phyloP scores from a whole-genome alignment of 805 yeast genomes.

The Torulaspora franciscae region DNA sequence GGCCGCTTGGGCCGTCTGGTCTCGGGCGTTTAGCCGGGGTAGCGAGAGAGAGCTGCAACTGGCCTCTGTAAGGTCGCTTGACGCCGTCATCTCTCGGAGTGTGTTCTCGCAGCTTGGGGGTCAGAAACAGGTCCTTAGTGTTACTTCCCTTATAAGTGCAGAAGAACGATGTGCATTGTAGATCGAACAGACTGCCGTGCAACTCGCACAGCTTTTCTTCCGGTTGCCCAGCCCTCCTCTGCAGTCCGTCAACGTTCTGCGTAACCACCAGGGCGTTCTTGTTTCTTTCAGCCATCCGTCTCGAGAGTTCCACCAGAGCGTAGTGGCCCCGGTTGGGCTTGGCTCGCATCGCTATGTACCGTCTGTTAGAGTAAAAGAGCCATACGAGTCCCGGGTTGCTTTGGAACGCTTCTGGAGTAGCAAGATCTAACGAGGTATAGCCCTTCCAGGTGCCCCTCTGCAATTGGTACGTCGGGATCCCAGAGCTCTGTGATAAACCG shows the following conservation, averaged over 20 bases:
- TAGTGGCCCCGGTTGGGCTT: conserved; percentile 70
- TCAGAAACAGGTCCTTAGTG: conserved; percentile 55
- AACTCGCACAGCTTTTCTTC: conserved; percentile 52
- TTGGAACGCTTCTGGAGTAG: conserved; percentile 87
- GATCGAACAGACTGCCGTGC: conserved; percentile 72
- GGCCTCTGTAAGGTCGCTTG: conserved; percentile 6
- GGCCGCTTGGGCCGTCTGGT: neutral
- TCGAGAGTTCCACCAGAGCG: conserved; percentile 61
- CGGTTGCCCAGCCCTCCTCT: conserved; percentile 60
- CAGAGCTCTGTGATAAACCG: conserved; percentile 74
- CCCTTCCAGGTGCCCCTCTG: conserved; percentile 72
- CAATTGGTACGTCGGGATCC: conserved; percentile 70
- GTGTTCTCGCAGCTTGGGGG: conserved; percentile 45
- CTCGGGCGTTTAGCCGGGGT: conserved; percentile 5
- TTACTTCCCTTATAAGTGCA: conserved; percentile 58
- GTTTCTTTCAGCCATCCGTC: conserved; percentile 30
- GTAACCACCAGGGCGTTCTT: conserved; percentile 59
- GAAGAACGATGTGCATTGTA: conserved; percentile 69
- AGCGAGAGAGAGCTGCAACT: conserved; percentile 9
- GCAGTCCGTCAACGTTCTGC: conserved; percentile 79
- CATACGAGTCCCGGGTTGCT: conserved; percentile 82
- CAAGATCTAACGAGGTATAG: conserved; percentile 74
- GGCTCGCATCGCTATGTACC: conserved; percentile 61
- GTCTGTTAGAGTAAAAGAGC: conserved; percentile 76
- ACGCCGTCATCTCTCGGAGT: conserved; percentile 14